Conservation (phyloP, 2,329 filamentous ascomycete genomes). For the Colletotrichum sp. region DNA sequence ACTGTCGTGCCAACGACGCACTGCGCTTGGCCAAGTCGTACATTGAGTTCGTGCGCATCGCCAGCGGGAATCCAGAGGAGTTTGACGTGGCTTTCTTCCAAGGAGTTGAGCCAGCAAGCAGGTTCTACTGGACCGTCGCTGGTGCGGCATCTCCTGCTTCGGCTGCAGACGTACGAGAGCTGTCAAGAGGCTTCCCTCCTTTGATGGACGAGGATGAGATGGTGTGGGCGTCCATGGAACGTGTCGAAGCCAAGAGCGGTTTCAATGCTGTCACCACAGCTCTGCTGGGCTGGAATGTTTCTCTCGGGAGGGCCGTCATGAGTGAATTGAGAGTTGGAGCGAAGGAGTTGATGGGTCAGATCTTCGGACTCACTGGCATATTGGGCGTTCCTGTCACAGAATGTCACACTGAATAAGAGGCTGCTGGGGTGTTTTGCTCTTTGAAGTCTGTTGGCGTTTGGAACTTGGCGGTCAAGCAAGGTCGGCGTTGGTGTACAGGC, state of each 20-base stretch:
- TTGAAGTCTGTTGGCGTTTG: not conserved
- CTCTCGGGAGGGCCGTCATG: conserved; percentile 14
- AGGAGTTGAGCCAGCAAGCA: conserved; percentile 26
- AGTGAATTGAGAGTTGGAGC: conserved; percentile 25
- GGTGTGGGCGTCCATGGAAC: not conserved
- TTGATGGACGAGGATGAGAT: not conserved
- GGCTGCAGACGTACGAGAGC: not conserved
- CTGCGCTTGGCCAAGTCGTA: conserved; percentile 34
- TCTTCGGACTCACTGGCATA: conserved; percentile 26
- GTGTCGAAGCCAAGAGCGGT: not conserved
- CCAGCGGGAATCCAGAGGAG: conserved; percentile 19
- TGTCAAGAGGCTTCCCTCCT: conserved; percentile 10
- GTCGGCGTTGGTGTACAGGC: not conserved
- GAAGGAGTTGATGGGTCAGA: conserved; percentile 25
- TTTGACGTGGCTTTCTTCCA: conserved; percentile 31
- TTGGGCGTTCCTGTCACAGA: conserved; percentile 24
- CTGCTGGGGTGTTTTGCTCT: not conserved
- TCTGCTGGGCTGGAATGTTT: not conserved
- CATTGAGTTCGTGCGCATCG: conserved; percentile 29
- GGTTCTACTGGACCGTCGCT: conserved; percentile 29
- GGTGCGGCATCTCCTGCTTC: not conserved
- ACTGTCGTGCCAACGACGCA: conserved; percentile 37
- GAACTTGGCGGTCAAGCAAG: not conserved
- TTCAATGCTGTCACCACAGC: not conserved
- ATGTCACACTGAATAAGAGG: not conserved